Evolutionary conservation across 2,329 filamentous ascomycete genomes (phyloP), one percentile per base, ranked within the genome.

Genomic region (Fusarium sp.): DNA sequence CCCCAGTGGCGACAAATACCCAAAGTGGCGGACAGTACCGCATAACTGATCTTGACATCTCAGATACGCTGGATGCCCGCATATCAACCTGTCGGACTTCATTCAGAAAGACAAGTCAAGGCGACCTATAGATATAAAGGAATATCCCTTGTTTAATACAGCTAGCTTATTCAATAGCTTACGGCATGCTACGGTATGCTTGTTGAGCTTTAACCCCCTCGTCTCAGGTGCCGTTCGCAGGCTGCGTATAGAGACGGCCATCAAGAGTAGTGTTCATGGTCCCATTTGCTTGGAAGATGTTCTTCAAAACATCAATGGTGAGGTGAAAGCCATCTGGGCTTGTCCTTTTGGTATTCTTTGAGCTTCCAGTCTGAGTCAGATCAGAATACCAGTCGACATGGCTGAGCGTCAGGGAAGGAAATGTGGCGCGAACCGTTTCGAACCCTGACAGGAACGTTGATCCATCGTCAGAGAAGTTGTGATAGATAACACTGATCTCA

Each of bases 311-410:
- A 49, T 71, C 65, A 22, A 71, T 58, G 1, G 20, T 25, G 1
- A 62, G 41, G 1, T 71, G 57, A 42, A 63, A 71, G 4, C 68
- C 62, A 15, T 25, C 36, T 6, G 33, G 41, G 7, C 66, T 56
- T n/a, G 84, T 85, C 55, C 76, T 80, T 73, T 85, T 86, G 2
- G 76, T 81, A 1, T 73, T 78, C 8, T 71, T 69, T 0, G 69
- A 71, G 5, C 63, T 65, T 0, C 83, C 82, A 3, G 71, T 81
- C 27, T 80, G 78, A 3, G 73, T 71, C 3, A 85, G 64, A 60
- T 85, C 76, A 1, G 83, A 85, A 25, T 73, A 80, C 82, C 82
- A 85, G 42, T 82, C 77, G 1, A 83, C 44, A 17, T 53, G 56
- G 14, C 44, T 59, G 3, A 59, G 45, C 13, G 56, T 59, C 13